Base-by-base conservation (phyloP, 805 yeast genomes). In the Metschnikowia henanensis region DNA sequence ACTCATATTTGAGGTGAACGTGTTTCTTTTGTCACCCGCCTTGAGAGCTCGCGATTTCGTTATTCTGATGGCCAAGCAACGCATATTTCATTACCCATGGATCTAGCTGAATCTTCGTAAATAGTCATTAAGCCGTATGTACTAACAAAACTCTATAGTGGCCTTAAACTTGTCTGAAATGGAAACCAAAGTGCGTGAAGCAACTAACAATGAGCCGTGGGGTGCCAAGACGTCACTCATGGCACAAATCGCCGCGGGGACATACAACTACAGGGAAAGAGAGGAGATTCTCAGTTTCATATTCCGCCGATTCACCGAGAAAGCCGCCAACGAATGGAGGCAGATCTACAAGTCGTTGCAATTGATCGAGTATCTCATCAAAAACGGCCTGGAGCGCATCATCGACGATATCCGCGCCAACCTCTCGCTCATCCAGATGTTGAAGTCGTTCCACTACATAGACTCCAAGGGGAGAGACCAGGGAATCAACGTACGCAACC, bases 151-250 rank as follows among this genome's bases (percentile, higher is more conserved):
- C 9, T 22, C 25, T n/a, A 13, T 30, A 66, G 73, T 86, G 40
- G 97, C 95, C 50, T 81, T 90, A 75, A 94, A 92, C 67, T 83
- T 88, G 64, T 87, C 96, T n/a, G 97, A 90, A 49, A 89, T 88
- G 84, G 99, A 94, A 68, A 84, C 95, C 35, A 90, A 87, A 64
- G 98, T 91, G 13, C 80, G 97, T 49, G 99, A 92, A 68, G 98
- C 98, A 37, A 94, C 99, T 39, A 94, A 94, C 65, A 94, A 94
- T 63, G 99, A 94, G 66, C 99, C 99, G 1, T 94, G 99, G 99
- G 99, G 99, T 7, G 92, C 97, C 2, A 81, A 95, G 3, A 78
- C 92, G 1, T 79, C 96, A 2, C 70, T 87, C 60, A 94, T 94
- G 99, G 87, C 88, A 50, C 94, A 91, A 61, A 94, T 94, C 54